phyloP scores from a whole-genome alignment of 2,329 filamentous ascomycete genomes.

The Ceratocystis alfenasii region DNA sequence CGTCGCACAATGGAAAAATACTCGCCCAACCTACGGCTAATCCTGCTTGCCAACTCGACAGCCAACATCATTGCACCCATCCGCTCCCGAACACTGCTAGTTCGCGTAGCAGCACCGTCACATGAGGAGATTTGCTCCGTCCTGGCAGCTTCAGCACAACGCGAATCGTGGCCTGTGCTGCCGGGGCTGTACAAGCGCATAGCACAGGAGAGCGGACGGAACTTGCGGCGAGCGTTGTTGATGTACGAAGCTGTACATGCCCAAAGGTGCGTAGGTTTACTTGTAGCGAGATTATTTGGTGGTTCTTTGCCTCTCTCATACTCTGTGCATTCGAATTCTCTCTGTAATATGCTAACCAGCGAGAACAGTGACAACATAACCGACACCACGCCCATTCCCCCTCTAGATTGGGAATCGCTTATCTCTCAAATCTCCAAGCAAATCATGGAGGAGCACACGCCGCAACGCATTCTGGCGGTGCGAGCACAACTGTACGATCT shows the following conservation, averaged over 20 bases:
- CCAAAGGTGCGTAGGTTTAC: constrained; percentile 61
- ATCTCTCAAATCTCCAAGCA: constrained; percentile 83
- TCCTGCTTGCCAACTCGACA: constrained; percentile 87
- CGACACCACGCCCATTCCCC: constrained; percentile 78
- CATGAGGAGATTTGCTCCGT: constrained; percentile 74
- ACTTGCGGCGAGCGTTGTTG: constrained; percentile 75
- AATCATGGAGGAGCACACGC: constrained; percentile 87
- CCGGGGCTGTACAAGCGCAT: constrained; percentile 70
- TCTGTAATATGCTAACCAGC: constrained; percentile 18
- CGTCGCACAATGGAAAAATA: constrained; percentile 99
- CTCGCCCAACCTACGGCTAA: constrained; percentile 83
- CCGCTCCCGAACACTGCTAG: constrained; percentile 76
- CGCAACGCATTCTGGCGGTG: constrained; percentile 73
- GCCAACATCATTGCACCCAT: constrained; percentile 99
- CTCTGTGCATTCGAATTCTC: not conserved
- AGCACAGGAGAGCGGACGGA: constrained; percentile 79
- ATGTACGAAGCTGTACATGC: constrained; percentile 98
- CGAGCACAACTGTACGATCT: constrained; percentile 94
- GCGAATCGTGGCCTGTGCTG: constrained; percentile 70
- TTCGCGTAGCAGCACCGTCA: constrained; percentile 80
- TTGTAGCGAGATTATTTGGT: not conserved
- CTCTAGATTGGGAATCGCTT: constrained; percentile 92
- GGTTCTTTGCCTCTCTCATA: not conserved
- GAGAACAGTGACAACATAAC: constrained; percentile 68
- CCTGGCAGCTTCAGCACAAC: constrained; percentile 57